Evolutionary conservation across 495 filamentous ascomycete species (phyloP), one percentile per base, ranked within the genome.

Genomic region (Aspergillus sparsus): DNA sequence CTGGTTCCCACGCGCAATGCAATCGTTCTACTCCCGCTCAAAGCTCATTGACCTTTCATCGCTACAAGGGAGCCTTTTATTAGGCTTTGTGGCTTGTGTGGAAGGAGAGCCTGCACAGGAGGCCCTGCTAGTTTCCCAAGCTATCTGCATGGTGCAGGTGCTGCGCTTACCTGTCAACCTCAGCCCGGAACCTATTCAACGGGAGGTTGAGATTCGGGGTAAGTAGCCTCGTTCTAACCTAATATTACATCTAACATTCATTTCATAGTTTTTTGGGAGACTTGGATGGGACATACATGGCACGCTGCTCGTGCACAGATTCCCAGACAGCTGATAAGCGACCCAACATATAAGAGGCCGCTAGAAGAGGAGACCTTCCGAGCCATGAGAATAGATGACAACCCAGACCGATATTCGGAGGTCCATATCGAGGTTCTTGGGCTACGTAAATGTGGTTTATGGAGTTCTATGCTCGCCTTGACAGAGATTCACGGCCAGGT

Each of bases 151-250:
- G 54, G 42, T 56, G 7, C 54, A 45, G 7, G 45, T 56, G 21
- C 18, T 56, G 41, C 54, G 31, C 27, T 16, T 56, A 21, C 54
- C 54, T 6, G 54, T 35, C 2, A 56, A 47, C 13, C 42, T 56
- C 5, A 56, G 54, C 21, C 3, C 27, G 10, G 42, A 56, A 2
- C 54, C 54, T 5, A 56, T 56, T n/a, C 41, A 56, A 9, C 54
- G 54, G 6, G 54, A 56, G 42, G 41, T 56, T n/a, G 54, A 56
- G 54, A 56, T 56, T 8, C 41, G 54, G 34, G 42, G 54, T 56
- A 46, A 31, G 41, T 18, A 35, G 6, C 5, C 4, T 3, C 5
- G 6, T 21, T 11, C 27, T 16, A 4, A n/a, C 11, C 16, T 10
- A 46, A 11, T 45, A 27, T 12, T 46, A 2, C 12, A 6, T 5